Base-by-base conservation (phyloP, 2,329 filamentous ascomycete species). In the Fusarium dlaminii region DNA sequence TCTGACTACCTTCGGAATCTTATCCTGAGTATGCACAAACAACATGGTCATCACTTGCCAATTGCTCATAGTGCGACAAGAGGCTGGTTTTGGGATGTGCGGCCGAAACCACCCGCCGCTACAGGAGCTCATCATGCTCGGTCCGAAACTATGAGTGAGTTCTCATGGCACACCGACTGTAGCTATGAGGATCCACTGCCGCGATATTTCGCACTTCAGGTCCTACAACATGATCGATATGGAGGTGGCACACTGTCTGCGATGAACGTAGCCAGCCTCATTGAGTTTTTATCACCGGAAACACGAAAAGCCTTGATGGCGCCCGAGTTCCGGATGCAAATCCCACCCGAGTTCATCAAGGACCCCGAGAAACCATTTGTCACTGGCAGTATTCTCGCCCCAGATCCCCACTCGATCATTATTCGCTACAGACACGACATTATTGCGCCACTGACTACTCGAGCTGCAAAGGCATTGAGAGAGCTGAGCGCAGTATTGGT, bases 11-110 rank as follows among this genome's bases (percentile, higher is more conserved):
- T 85, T 11, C 45, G 80, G 46, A 62, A 74, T 8, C 70, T 85
- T 10, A 66, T 85, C 18, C 24, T 67, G 6, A 80, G 75, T 24
- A 80, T 85, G 2, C 77, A 85, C 63, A 48, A 70, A 9, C 18
- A 79, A 15, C 79, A 82, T 30, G 77, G 77, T 0, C 84, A 85
- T 54, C 74, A 73, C 5, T 78, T 85, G 1, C 84, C 84, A 7
- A 84, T 85, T 24, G 68, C 80, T 0, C 84, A 86, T 67, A 85
- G 83, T 65, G 82, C 83, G 2, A 79, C 75, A 0, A 79, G 80
- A 8, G 84, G 84, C 8, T 85, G 83, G 84, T 85, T 85, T 68
- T 86, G 84, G 84, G 84, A 85, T 49, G 79, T 85, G 6, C 80
- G 81, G 3, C 84, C 82, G 6, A 63, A 15, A 63, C 49, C 18